Evolutionary conservation across 371 early-diverging fungal genomes (phyloP).

Genomic region (Zychaea mexicana): DNA sequence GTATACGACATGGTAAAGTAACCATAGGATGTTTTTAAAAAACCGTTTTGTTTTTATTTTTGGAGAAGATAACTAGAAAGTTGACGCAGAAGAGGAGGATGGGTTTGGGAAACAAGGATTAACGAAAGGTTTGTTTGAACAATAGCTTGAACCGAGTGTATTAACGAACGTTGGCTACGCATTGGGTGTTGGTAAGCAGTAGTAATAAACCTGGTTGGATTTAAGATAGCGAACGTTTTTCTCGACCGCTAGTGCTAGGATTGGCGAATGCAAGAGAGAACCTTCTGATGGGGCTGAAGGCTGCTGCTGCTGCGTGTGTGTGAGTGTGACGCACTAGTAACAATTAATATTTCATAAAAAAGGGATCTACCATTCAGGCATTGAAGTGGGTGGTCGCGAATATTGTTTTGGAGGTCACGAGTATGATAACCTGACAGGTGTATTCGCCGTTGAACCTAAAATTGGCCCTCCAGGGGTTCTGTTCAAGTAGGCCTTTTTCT

Average conservation of each 20-base stretch:
- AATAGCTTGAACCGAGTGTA: conserved; percentile 55
- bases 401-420: conserved; percentile 71
- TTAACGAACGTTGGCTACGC: conserved; percentile 57
- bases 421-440: conserved; percentile 60
- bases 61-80: background rate
- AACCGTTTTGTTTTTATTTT: background rate
- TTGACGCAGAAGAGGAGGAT: background rate
- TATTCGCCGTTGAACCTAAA: conserved; percentile 60
- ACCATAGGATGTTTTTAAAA: too few species aligned
- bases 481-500: conserved; percentile 50
- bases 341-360: background rate
- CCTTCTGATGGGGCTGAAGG: too few species aligned
- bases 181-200: conserved; percentile 64
- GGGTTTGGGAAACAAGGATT: background rate
- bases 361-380: conserved; percentile 70
- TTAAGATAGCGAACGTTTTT: too few species aligned
- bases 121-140: background rate
- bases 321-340: background rate
- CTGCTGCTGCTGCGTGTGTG: too few species aligned
- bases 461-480: conserved; percentile 61
- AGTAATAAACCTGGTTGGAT: too few species aligned
- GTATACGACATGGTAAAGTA: conserved; percentile 62
- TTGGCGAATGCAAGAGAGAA: background rate
- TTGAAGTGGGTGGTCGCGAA: conserved; percentile 63
- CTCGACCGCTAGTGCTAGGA: background rate